Evolutionary conservation across 192 early-diverging fungal species (phyloP), one percentile per base, ranked within the genome.

Genomic region (Linnemannia exigua): DNA sequence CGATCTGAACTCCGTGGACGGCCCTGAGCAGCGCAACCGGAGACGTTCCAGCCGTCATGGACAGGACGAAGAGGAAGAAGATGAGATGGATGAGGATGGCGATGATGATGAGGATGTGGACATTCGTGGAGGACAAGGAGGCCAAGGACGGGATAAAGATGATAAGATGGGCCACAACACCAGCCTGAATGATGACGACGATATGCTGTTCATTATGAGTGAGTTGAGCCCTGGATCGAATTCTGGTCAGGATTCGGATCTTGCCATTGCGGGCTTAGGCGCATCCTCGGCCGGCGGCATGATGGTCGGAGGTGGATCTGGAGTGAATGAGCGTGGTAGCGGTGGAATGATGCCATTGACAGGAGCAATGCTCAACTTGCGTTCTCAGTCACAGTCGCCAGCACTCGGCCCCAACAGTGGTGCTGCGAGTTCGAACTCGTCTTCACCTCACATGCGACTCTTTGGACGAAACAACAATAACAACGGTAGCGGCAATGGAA

Each of bases 171-270:
- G 33, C 15, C 75, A 51, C 52, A 86, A 77, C 35, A 79, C 70
- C 6, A 72, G 77, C 31, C 38, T 86, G 37, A 86, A 86, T 48
- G 84, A 86, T 48, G 84, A 86, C 50, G 84, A 86, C 33, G 84
- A 86, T 38, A 86, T 86, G 84, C 41, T 86, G 58, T 86, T 86
- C 33, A 80, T 79, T 36, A 86, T 86, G 84, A 86, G 84, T 28
- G 84, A 86, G 50, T 41, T 86, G 20, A 86, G 78, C 25, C 84
- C 79, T 15, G 70, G 50, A 12, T 86, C 84, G 22, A 61, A 54
- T 9, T 84, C 72, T 37, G 82, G 76, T 37, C 66, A 75, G 44
- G 82, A 86, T 22, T 31, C 51, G 16, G 33, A 19, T 22, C 28
- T 37, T 31, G 31, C 50, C 8, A 46, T 31, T 2, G 35, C 67